Evolutionary conservation across 2,329 filamentous ascomycete species (phyloP), one percentile per base, ranked within the genome.

Genomic region (Thielaviopsis musarum): DNA sequence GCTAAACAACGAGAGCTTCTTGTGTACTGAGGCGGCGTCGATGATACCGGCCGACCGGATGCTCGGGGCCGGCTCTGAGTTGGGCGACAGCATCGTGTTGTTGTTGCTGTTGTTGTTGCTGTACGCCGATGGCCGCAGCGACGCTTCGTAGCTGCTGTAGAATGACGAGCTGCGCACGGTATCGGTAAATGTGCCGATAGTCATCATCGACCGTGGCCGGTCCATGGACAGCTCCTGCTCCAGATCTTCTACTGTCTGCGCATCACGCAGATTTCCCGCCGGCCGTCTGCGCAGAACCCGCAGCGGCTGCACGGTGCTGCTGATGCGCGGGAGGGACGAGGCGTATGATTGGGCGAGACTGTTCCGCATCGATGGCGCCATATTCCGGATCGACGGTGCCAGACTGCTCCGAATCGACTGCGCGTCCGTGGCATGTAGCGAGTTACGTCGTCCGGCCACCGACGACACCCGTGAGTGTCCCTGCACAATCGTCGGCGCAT

Each of bases 201-300:
- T 84, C 17, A 81, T 80, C 66, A 75, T 75, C 58, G 76, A 74
- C 49, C 81, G 65, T 1, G 72, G 70, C 15, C 71, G 66, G 9
- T 70, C 67, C 61, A 59, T 58, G 22, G 55, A 54, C 51, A 58
- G 30, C 22, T 57, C 45, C 7, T 38, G 48, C 53, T 83, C 79
- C 3, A 84, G 68, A 34, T 87, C 83, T 49, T 79, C 78, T 30
- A 84, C 79, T 61, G 84, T 84, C 19, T 77, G 78, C 45, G 80
- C 84, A 17, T 83, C 84, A 63, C 84, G 79, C 54, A 93, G 71
- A 68, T 91, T 83, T 38, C 88, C 87, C 54, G 87, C 88, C 6
- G 87, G 88, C 15, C 84, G 78, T 67, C 88, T 76, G 62, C 88
- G 78, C 62, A 93, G 75, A 51, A 84, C 75, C 52, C 83, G 79